These are phyloP conservation scores for Cercophora scortea DNA, from an alignment of 495 filamentous ascomycete genomes.

Conservation along the genomic window DNA sequence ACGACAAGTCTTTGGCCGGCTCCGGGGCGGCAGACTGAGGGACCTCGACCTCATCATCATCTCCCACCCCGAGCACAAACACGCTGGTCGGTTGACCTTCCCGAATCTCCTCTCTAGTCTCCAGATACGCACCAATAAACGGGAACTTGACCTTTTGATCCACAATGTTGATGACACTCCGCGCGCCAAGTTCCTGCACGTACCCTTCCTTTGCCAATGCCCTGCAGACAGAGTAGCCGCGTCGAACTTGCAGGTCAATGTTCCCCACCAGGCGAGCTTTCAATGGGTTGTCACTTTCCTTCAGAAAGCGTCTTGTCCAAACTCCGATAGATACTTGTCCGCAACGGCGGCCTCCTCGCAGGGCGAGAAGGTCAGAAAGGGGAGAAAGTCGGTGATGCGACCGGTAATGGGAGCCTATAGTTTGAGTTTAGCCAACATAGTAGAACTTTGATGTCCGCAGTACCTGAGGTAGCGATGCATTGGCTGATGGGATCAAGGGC, in stretches of 20 bases:
- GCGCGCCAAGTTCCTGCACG: conserved; percentile 29
- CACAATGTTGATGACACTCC: conserved; percentile 18
- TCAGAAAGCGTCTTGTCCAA: conserved; percentile 26
- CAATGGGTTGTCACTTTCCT: conserved; percentile 12
- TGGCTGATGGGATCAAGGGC: background rate
- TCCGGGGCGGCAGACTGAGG: background rate
- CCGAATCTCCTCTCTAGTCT: background rate
- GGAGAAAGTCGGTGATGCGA: conserved; percentile 35
- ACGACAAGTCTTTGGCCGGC: too few species aligned
- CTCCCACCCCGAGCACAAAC: background rate
- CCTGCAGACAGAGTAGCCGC: conserved; percentile 29
- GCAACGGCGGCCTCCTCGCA: conserved; percentile 36
- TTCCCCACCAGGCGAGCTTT: conserved; percentile 22
- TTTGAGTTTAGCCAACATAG: too few species aligned
- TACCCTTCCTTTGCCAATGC: conserved; percentile 28
- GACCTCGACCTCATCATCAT: background rate
- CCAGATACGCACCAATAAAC: background rate
- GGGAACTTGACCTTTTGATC: conserved; percentile 1
- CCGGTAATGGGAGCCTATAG: conserved; percentile 28
- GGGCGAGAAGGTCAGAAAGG: conserved; percentile 39
- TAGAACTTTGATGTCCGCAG: too few species aligned
- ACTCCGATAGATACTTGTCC: conserved; percentile 36
- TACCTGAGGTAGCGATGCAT: too few species aligned
- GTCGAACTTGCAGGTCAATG: conserved; percentile 24
- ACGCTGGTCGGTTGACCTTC: background rate